These are phyloP conservation scores for Gigaspora rosea DNA, from an alignment of 192 early-diverging fungal species.

Conservation along the genomic window DNA sequence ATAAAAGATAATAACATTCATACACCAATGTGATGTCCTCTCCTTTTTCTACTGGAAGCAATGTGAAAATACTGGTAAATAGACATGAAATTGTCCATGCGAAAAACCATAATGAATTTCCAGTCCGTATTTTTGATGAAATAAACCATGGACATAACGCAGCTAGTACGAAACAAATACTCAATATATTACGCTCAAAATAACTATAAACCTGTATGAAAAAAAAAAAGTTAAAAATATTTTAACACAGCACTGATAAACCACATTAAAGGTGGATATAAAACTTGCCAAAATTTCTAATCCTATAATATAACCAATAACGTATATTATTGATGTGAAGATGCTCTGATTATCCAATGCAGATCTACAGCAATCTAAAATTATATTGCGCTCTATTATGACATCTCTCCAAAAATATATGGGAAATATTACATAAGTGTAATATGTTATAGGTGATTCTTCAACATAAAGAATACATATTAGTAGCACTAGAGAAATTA, in stretches of 20 bases:
- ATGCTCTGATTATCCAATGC: slow-evolving; percentile 32
- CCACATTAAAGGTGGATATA: not conserved
- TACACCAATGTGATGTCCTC: slow-evolving; percentile 73
- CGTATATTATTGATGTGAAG: slow-evolving; percentile 39
- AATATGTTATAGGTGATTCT: slow-evolving; percentile 82
- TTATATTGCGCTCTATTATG: slow-evolving; percentile 40
- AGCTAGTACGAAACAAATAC: slow-evolving; percentile 61
- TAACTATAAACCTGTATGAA: slow-evolving; percentile 74
- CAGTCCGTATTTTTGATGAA: slow-evolving; percentile 46
- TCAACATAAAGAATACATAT: slow-evolving; percentile 69
- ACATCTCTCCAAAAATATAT: slow-evolving; percentile 82
- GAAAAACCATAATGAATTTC: slow-evolving; percentile 51
- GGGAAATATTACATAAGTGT: slow-evolving; percentile 85
- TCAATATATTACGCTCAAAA: slow-evolving; percentile 74
- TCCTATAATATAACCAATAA: slow-evolving; percentile 59
- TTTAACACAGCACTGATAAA: not conserved
- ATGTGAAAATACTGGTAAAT: slow-evolving; percentile 78
- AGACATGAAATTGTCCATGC: slow-evolving; percentile 72
- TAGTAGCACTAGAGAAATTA: slow-evolving; percentile 47
- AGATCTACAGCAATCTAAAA: slow-evolving; percentile 33
- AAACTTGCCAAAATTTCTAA: slow-evolving; percentile 78
- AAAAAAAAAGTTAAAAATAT: not conserved
- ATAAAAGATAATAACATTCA: slow-evolving; percentile 17
- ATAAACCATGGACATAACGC: slow-evolving; percentile 71
- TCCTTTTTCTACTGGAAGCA: slow-evolving; percentile 86